Conservation (phyloP, 768 basidiomycete genomes). For the Trametes villosa region DNA sequence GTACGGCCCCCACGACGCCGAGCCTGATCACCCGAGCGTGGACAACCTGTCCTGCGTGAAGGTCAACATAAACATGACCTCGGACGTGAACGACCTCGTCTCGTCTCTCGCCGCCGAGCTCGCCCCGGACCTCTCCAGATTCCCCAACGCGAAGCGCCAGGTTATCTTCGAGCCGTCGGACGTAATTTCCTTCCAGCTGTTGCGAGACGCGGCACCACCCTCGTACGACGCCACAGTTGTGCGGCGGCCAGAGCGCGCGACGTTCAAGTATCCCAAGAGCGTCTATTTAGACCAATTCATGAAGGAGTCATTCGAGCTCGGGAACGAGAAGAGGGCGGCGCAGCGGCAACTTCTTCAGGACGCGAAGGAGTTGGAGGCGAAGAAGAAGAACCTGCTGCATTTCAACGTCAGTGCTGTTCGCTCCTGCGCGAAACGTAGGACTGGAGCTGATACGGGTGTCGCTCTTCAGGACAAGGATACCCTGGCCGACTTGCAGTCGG, state of each 20-base stretch:
- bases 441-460: background rate
- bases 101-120: constrained; percentile 54
- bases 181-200: constrained; percentile 61
- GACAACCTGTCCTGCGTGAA: constrained; percentile 52
- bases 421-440: background rate
- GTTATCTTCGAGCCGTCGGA: constrained; percentile 68
- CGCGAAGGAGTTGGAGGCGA: constrained; percentile 49
- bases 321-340: constrained; percentile 39
- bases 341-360: constrained; percentile 50
- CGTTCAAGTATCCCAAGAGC: constrained; percentile 63
- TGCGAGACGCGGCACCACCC: constrained; percentile 33
- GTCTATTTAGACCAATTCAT: constrained; percentile 79
- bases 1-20: constrained; percentile 52
- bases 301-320: constrained; percentile 53
- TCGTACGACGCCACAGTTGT: constrained; percentile 23
- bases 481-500: constrained; percentile 60
- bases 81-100: constrained; percentile 58
- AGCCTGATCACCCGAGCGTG: constrained; percentile 29
- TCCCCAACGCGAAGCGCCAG: constrained; percentile 46
- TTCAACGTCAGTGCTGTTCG: constrained; percentile 56
- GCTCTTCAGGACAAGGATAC: constrained; percentile 61
- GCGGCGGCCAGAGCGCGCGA: constrained; percentile 33
- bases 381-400: constrained; percentile 52
- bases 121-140: constrained; percentile 31
- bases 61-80: constrained; percentile 50